phyloP scores from a whole-genome alignment of 305 asterid genomes.

The Fraxinus dipetala region DNA sequence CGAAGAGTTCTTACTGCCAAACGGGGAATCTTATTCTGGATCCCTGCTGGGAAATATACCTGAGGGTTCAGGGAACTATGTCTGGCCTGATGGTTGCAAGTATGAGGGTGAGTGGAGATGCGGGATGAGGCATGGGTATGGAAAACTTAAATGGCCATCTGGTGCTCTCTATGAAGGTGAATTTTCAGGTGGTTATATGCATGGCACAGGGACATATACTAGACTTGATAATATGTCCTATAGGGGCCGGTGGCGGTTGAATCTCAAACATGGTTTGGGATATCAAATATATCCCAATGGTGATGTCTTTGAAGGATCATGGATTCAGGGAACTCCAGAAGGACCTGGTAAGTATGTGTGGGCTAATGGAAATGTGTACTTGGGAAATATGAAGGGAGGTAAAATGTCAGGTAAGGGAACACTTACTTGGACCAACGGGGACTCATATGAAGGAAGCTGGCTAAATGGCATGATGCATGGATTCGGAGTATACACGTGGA shows the following conservation, averaged over 20 bases:
- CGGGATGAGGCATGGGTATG: conserved; percentile 88
- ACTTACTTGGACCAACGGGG: conserved; percentile 79
- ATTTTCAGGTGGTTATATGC: conserved; percentile 83
- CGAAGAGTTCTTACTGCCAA: conserved; percentile 48
- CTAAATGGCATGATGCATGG: conserved; percentile 83
- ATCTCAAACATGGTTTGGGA: conserved; percentile 90
- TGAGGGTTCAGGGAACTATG: conserved; percentile 75
- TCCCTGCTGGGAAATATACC: conserved; percentile 62
- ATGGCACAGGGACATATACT: conserved; percentile 69
- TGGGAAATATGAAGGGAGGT: conserved; percentile 86
- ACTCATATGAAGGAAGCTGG: conserved; percentile 86
- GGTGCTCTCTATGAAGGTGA: conserved; percentile 90
- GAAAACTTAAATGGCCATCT: conserved; percentile 76
- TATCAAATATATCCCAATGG: conserved; percentile 72
- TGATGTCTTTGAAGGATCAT: conserved; percentile 81
- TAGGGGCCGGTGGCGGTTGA: conserved; percentile 85
- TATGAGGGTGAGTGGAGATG: conserved; percentile 90
- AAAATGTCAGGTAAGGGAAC: conserved; percentile 91
- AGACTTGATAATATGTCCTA: conserved; percentile 45
- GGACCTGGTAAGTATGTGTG: conserved; percentile 95
- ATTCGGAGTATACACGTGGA: conserved; percentile 86
- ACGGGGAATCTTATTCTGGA: conserved; percentile 71
- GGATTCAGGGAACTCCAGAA: conserved; percentile 89
- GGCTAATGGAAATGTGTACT: conserved; percentile 76
- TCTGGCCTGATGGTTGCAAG: conserved; percentile 85